phyloP scores from a whole-genome alignment of 2,329 filamentous ascomycete species.

The Fusarium scirpi region DNA sequence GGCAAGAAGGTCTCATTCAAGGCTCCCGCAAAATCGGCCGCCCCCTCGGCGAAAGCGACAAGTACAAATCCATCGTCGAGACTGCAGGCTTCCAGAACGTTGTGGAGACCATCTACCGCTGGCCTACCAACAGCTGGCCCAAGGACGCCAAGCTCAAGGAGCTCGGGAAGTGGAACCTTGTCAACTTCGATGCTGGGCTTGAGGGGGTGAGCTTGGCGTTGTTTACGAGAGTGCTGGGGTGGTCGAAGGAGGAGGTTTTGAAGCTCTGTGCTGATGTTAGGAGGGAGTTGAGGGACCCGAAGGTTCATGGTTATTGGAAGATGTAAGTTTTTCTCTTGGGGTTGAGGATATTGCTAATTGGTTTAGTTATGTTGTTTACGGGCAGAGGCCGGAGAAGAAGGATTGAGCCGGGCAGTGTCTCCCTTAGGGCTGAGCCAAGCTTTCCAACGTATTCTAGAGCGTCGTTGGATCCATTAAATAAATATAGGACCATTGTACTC shows the following conservation, averaged over 20 bases:
- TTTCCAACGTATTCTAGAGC: background rate
- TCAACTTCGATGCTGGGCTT: constrained; percentile 26
- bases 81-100: constrained; percentile 24
- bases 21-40: constrained; percentile 26
- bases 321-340: background rate
- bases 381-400: background rate
- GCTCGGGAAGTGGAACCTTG: constrained; percentile 31
- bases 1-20: constrained; percentile 22
- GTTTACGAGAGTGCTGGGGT: constrained; percentile 26
- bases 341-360: rapidly evolving
- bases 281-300: constrained; percentile 21
- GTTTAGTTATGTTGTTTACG: constrained; percentile 1
- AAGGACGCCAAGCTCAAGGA: constrained; percentile 37
- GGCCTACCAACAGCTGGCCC: constrained; percentile 38
- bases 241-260: constrained; percentile 19
- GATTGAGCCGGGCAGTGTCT: rapidly evolving
- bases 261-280: constrained; percentile 18
- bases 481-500: no score
- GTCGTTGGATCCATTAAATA: no score
- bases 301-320: constrained; percentile 23
- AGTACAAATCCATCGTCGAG: constrained; percentile 20
- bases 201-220: constrained; percentile 32
- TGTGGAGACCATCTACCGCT: constrained; percentile 25
- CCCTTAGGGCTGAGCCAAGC: background rate
- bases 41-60: constrained; percentile 14